These are phyloP conservation scores for Camptophora hylomeconis DNA, from an alignment of 2,329 filamentous ascomycete species.

Conservation along the genomic window DNA sequence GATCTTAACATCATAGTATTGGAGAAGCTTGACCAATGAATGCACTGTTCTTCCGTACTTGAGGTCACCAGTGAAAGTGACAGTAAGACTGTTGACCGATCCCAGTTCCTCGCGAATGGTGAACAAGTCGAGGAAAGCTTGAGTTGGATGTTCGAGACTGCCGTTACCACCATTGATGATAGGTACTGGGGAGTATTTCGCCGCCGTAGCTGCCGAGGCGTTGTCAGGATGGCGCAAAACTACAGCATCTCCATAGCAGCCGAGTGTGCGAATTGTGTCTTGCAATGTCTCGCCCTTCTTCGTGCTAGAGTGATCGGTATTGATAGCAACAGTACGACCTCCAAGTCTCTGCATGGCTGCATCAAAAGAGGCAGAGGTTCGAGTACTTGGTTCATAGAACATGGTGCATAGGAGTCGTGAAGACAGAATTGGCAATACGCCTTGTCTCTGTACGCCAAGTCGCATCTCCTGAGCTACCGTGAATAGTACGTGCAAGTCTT, in stretches of 20 bases:
- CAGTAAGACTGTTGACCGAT: slow-evolving; percentile 86
- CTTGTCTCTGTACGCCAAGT: slow-evolving; percentile 81
- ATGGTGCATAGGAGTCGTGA: slow-evolving; percentile 79
- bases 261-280: slow-evolving; percentile 85
- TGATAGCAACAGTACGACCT: slow-evolving; percentile 68
- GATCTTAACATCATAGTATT: slow-evolving; percentile 88
- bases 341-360: slow-evolving; percentile 97
- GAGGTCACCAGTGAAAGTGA: slow-evolving; percentile 91
- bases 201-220: slow-evolving; percentile 64
- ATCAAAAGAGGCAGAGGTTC: slow-evolving; percentile 91
- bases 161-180: slow-evolving; percentile 97
- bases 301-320: slow-evolving; percentile 74
- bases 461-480: slow-evolving; percentile 97
- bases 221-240: slow-evolving; percentile 90
- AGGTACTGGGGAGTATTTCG: slow-evolving; percentile 77
- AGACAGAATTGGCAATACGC: slow-evolving; percentile 73
- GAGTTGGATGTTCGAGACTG: slow-evolving; percentile 88
- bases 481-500: slow-evolving; percentile 86
- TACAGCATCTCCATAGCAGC: slow-evolving; percentile 86
- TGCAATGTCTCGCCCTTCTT: slow-evolving; percentile 90
- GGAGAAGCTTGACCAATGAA: slow-evolving; percentile 84
- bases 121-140: slow-evolving; percentile 94
- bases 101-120: slow-evolving; percentile 96
- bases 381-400: slow-evolving; percentile 96
- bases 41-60: slow-evolving; percentile 90